Evolutionary conservation across 2,329 filamentous ascomycete genomes (phyloP), one percentile per base, ranked within the genome.

Genomic region (Epichloe coenophiala): DNA sequence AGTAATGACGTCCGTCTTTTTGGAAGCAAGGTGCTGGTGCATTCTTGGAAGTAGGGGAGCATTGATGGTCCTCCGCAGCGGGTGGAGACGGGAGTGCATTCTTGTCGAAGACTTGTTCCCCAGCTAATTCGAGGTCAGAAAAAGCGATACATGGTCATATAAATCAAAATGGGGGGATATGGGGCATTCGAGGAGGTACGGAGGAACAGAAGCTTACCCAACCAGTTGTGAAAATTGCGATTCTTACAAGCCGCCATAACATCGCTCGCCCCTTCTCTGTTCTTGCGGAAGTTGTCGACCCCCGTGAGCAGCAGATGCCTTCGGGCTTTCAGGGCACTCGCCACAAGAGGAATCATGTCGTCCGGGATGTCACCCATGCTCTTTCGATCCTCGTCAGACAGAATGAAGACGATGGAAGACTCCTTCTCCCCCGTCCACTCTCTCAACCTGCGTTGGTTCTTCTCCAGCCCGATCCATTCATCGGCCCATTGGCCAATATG

Each of bases 401-500:
- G 51, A 4, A 68, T 42, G 13, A 45, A 51, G 9, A 66, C 43
- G 4, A 68, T 48, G 4, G 51, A 49, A 8, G 53, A 51, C 4
- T 62, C 51, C n/a, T 15, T 38, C 11, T 35, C 37, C 15, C 44
- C 46, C 7, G 31, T 44, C 64, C 67, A 70, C 2, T 53, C 46
- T 31, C 50, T 51, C 21, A 72, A 60, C 45, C 61, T 68, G 3
- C 54, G 43, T 23, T 56, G 52, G 50, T 72, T 70, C 2, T 55
- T 54, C 7, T 53, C 47, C 0, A 53, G 45, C 11, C 54, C 52
- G 19, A 67, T 47, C 70, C 70, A 72, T 5, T 58, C 51, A 45
- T 70, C 65, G 12, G 60, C 61, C 66, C 68, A 72, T 13, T 59
- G 54, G 19, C 66, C 63, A 35, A 66, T 58, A 23, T 67, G 52